Base-by-base conservation (phyloP, 2,329 filamentous ascomycete species). In the Diplodia sapinea region DNA sequence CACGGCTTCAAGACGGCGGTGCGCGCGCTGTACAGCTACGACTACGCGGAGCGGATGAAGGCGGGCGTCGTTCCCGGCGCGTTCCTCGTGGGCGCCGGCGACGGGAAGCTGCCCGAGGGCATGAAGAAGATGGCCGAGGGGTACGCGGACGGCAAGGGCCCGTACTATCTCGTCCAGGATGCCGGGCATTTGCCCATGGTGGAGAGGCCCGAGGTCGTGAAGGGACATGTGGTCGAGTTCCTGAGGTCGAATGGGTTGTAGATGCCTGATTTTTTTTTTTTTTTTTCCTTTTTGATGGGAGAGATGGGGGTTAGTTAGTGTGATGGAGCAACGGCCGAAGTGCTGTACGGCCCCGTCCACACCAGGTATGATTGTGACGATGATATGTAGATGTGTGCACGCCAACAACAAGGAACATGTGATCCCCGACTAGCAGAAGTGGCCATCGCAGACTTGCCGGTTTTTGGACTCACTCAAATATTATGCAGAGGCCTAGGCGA, bases 161-260 rank as follows among this genome's bases (percentile, higher is more conserved):
- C 84, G 0, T 84, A 93, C 71, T 87, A 85, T 75, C 78, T 91
- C 68, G 86, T 96, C 11, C 86, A 91, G 0, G 81, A 84, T 9
- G 88, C 92, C 0, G 93, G 93, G 0, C 93, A 96, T 81, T 79
- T 96, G 73, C 93, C 93, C 0, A 96, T 96, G 91, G 88, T 88
- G 57, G 93, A 96, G 79, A 86, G 87, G 71, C 89, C 91, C 0
- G 79, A 82, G 67, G 87, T 84, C 4, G 93, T 94, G 75, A 89
- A 89, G 75, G 80, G 85, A 33, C 86, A 87, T 55, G 82, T 94
- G 2, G 81, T 77, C 9, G 91, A 91, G 70, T 71, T 92, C 31
- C 43, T 66, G 64, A 26, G 55, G 49, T 15, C n/a, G 64, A 38
- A 38, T 9, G 59, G 59, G 43, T 31, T 63, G 43, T 63, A 38